Evolutionary conservation across 2,329 filamentous ascomycete genomes (phyloP), one percentile per base, ranked within the genome.

Genomic region (Penicillium sp.): DNA sequence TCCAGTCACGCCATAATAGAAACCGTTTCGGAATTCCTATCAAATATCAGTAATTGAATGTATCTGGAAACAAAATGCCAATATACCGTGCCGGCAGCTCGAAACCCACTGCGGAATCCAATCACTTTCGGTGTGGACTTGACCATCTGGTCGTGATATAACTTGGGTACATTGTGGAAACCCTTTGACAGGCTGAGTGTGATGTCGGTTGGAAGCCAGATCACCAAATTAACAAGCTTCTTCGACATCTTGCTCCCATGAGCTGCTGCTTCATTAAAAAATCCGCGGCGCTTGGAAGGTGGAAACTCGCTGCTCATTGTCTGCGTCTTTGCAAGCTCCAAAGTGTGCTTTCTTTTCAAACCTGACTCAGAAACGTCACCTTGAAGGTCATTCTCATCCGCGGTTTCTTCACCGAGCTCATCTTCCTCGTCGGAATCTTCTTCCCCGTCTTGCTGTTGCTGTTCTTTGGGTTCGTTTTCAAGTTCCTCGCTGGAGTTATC

Each of bases 201-300:
- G 43, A 95, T 83, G 57, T 93, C 86, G 74, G 93, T 83, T 0
- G 88, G 89, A 3, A 82, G 83, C 54, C 85, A 88, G 44, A 90
- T 72, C 4, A 86, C 78, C 3, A 84, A 80, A 6, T 75, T 76
- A 6, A 90, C 77, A 35, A 92, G 82, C 12, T 80, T 78, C 16
- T 76, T 74, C 25, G 89, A 75, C 7, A 83, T 47, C 18, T 29
- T 37, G 13, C 42, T 35, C 2, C 51, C 39, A 3, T 51, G 41
- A 22, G 9, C 40, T 5, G 32, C 32, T 4, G 39, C 43, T 16
- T 48, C 50, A 3, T 29, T 17, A 12, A 50, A 14, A 5, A 37
- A 14, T 12, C 15, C 35, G 7, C 37, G 35, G 1, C 27, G 14
- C 3, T 34, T 35, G 11, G 39, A 30, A 2, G 34, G 12, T 2